Percentiles rank a stretch among this genome's conserved stretches.
These are phyloP conservation scores for Dioscorea cayenensis DNA, from an alignment of 116 monocot species.

Conservation along the genomic window DNA sequence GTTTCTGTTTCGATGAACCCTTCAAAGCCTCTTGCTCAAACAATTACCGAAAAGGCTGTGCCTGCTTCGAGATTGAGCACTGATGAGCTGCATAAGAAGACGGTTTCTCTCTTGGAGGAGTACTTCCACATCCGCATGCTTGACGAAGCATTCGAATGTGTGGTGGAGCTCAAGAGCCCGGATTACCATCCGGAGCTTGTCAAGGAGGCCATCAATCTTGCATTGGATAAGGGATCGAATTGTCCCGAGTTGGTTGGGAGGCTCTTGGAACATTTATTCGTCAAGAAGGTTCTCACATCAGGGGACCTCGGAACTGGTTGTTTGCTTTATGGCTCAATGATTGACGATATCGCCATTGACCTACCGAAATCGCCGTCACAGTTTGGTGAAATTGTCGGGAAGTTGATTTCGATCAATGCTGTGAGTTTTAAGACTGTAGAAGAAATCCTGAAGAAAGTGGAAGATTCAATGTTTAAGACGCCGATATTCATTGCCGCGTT, in stretches of 20 bases:
- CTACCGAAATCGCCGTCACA: constrained; percentile 61
- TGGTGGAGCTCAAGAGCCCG: constrained; percentile 76
- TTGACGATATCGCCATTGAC: constrained; percentile 86
- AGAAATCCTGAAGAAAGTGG: constrained; percentile 71
- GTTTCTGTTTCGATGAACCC: constrained; percentile 5
- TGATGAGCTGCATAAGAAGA: constrained; percentile 25
- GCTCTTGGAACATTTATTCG: constrained; percentile 42
- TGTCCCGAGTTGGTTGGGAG: constrained; percentile 29
- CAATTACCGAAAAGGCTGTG: constrained; percentile 7
- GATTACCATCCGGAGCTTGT: constrained; percentile 77
- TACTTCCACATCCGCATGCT: constrained; percentile 64
- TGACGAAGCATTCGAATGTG: constrained; percentile 70
- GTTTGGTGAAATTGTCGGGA: constrained; percentile 67
- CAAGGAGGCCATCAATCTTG: constrained; percentile 71
- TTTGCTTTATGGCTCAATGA: constrained; percentile 52
- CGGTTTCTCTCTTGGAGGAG: constrained; percentile 64
- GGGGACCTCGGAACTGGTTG: constrained; percentile 59
- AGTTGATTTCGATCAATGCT: constrained; percentile 34
- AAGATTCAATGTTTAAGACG: constrained; percentile 34
- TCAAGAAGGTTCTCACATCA: constrained; percentile 30
- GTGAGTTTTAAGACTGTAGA: constrained; percentile 51
- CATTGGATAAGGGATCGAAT: constrained; percentile 49
- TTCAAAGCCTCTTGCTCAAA: background rate
- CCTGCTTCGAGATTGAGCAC: constrained; percentile 4
- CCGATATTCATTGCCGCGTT: constrained; percentile 38